Evolutionary conservation across 2,329 filamentous ascomycete species (phyloP).

Genomic region (Trichophyton verrucosum): DNA sequence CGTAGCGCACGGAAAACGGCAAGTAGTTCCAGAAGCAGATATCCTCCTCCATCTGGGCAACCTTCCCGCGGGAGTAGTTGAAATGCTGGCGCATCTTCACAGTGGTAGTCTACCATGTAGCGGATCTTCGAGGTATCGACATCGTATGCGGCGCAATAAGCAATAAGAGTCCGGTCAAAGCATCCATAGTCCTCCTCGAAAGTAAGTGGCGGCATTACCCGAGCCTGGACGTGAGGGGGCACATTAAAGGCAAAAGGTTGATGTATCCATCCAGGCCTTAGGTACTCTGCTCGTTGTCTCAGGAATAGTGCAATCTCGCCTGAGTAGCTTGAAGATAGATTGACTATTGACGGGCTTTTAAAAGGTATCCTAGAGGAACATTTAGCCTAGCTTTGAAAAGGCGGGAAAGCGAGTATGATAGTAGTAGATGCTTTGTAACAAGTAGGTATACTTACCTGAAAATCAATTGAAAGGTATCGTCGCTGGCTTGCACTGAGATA

Average conservation of each 20-base stretch:
- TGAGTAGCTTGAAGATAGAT: constrained; percentile 52
- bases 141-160: constrained; percentile 58
- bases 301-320: constrained; percentile 53
- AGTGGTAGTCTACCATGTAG: constrained; percentile 48
- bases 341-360: constrained; percentile 42
- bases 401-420: too few species aligned
- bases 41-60: constrained; percentile 37
- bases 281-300: constrained; percentile 47
- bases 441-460: constrained; percentile 39
- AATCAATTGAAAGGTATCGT: constrained; percentile 55
- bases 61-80: constrained; percentile 47
- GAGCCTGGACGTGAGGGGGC: constrained; percentile 43
- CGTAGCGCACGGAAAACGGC: constrained; percentile 57
- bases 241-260: constrained; percentile 52
- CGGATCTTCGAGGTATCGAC: constrained; percentile 55
- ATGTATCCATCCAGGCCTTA: constrained; percentile 54
- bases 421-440: not conserved
- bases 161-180: constrained; percentile 55
- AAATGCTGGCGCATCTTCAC: constrained; percentile 57
- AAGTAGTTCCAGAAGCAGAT: constrained; percentile 51
- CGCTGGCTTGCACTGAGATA: constrained; percentile 47
- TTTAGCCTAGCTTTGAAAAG: not conserved
- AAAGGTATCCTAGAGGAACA: constrained; percentile 37
- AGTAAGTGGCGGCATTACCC: constrained; percentile 35
- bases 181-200: constrained; percentile 48